These are phyloP conservation scores for Secale cereale DNA, from an alignment of 176 grass and related monocot species.

Conservation along the genomic window DNA sequence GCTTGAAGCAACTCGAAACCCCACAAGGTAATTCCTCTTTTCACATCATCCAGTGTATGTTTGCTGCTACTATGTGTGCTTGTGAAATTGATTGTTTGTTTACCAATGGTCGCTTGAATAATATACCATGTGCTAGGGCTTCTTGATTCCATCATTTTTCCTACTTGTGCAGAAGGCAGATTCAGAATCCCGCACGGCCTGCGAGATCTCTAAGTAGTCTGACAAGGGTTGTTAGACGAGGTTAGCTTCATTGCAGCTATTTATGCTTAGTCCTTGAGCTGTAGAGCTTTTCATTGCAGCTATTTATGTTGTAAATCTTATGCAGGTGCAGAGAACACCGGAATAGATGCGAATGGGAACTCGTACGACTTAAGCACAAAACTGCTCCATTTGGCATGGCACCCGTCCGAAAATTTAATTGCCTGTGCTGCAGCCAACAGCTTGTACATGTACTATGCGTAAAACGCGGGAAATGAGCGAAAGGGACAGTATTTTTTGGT, in stretches of 20 bases:
- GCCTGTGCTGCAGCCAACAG: slow-evolving; percentile 92
- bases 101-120: not conserved
- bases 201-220: slow-evolving; percentile 50
- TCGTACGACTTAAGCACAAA: slow-evolving; percentile 76
- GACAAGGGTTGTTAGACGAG: slow-evolving; percentile 70
- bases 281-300: slow-evolving; percentile 13
- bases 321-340: slow-evolving; percentile 55
- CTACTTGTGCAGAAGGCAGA: slow-evolving; percentile 60
- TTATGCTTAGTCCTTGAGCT: slow-evolving; percentile 1
- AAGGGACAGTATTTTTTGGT: slow-evolving; percentile 37
- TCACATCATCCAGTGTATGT: not conserved
- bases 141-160: slow-evolving; percentile 9
- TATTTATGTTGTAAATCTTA: slow-evolving; percentile 21
- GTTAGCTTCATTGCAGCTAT: slow-evolving; percentile 35
- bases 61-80: not conserved
- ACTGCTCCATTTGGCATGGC: slow-evolving; percentile 96
- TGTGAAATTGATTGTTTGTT: slow-evolving; percentile 12
- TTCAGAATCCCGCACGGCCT: slow-evolving; percentile 57
- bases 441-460: slow-evolving; percentile 97
- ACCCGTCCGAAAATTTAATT: slow-evolving; percentile 80
- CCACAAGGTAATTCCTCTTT: slow-evolving; percentile 68
- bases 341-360: slow-evolving; percentile 72
- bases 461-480: slow-evolving; percentile 34
- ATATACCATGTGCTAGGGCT: not conserved
- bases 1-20: slow-evolving; percentile 92